Conservation (phyloP, 208 protist species). For the Acanthamoeba quina region DNA sequence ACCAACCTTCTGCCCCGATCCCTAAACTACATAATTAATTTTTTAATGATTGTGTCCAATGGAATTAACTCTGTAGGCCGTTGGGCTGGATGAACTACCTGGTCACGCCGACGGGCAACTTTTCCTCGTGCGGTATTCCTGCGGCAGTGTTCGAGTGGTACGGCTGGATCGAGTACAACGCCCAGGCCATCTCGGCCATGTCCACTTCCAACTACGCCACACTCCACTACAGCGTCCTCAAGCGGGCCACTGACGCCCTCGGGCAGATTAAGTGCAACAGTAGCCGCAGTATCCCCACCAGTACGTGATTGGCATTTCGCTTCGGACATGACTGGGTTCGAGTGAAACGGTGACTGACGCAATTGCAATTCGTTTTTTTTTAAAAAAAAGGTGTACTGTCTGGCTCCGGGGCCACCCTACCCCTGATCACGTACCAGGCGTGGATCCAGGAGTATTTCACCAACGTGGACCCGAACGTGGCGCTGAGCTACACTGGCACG, state of each 20-base stretch:
- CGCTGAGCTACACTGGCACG: neutral
- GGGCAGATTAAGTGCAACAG: neutral
- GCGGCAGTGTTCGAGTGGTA: neutral
- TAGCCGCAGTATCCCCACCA: neutral
- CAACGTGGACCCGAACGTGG: slow-evolving; percentile 14
- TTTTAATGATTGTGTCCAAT: neutral
- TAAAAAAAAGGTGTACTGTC: neutral
- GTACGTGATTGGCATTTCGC: neutral
- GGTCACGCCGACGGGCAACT: neutral
- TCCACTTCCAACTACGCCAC: neutral
- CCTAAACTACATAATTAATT: too few relatives aligned
- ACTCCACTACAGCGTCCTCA: slow-evolving; percentile 7
- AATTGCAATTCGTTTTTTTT: neutral
- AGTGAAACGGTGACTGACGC: neutral
- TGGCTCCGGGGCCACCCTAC: neutral
- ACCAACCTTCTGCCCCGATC: neutral
- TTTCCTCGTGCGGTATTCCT: neutral
- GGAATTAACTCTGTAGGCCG: neutral
- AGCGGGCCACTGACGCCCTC: slow-evolving; percentile 7
- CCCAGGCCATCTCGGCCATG: neutral
- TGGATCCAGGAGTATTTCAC: slow-evolving; percentile 31
- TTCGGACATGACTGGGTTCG: neutral
- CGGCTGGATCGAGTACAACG: slow-evolving; percentile 9
- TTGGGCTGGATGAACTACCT: slow-evolving; percentile 30
- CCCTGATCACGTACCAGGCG: neutral